phyloP scores from a whole-genome alignment of 2,329 filamentous ascomycete genomes.

The Penicillium sumatraense region DNA sequence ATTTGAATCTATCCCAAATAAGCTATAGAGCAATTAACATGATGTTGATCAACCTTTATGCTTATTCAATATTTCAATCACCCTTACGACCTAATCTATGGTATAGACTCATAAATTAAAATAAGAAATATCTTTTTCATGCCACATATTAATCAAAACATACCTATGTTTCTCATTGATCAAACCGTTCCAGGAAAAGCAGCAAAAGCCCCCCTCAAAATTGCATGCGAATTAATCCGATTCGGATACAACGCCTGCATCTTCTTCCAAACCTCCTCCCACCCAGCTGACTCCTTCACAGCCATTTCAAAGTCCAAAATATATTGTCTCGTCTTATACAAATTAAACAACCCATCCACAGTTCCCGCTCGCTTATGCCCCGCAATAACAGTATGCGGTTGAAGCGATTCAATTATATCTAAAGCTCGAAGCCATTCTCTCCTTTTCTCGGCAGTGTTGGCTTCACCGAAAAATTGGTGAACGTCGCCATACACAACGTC shows the following conservation, averaged over 20 bases:
- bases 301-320: slow-evolving; percentile 7
- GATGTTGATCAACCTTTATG: too few species aligned
- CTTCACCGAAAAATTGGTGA: slow-evolving; percentile 42
- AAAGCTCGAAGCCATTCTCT: slow-evolving; percentile 40
- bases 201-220: not conserved
- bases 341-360: not conserved
- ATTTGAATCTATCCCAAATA: too few species aligned
- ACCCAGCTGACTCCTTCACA: not conserved
- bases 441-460: slow-evolving; percentile 36
- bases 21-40: too few species aligned
- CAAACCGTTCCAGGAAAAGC: not conserved
- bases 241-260: not conserved
- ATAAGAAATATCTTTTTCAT: too few species aligned
- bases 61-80: too few species aligned
- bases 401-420: slow-evolving; percentile 35
- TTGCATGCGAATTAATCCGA: slow-evolving; percentile 1
- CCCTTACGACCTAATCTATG: too few species aligned
- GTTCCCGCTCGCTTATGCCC: slow-evolving; percentile 3
- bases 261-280: not conserved
- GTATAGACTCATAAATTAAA: too few species aligned
- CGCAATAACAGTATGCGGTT: slow-evolving; percentile 33
- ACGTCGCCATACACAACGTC: slow-evolving; percentile 46
- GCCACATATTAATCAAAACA: not conserved
- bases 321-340: not conserved
- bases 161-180: not conserved